A percentile compares a stretch with the other conserved stretches of the same genome.
phyloP scores from a whole-genome alignment of 1,139 yeast species.

The Suhomyces maxii region DNA sequence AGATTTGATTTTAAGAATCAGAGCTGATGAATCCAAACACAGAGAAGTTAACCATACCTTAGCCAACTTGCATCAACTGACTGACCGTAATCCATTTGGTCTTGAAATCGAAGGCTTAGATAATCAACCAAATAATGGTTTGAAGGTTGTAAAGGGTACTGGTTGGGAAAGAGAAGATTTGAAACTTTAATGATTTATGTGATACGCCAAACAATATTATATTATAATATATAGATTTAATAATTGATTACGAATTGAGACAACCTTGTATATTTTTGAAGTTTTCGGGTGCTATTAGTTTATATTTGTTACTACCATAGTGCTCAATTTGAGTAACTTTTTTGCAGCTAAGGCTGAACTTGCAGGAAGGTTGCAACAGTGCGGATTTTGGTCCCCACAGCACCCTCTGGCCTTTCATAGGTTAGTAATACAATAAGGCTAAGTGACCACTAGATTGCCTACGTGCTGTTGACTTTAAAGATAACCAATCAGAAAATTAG shows the following conservation, averaged over 20 bases:
- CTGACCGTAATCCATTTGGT: conserved; percentile 71
- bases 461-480: no score
- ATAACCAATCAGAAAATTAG: no score
- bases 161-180: conserved; percentile 69
- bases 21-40: conserved; percentile 72
- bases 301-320: background rate
- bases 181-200: background rate
- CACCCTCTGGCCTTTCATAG: no score
- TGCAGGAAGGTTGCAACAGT: no score
- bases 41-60: conserved; percentile 77
- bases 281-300: no score
- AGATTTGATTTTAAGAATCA: conserved; percentile 58
- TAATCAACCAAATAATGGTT: conserved; percentile 55
- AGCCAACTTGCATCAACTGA: conserved; percentile 57
- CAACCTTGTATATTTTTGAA: background rate
- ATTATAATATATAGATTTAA: background rate
- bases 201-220: no score
- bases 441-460: no score
- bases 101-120: conserved; percentile 36
- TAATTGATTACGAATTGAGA: background rate
- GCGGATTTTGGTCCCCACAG: no score
- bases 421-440: no score
- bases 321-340: background rate
- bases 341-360: no score
- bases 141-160: conserved; percentile 44